Evolutionary conservation across 2,329 filamentous ascomycete species (phyloP), one percentile per base, ranked within the genome.

Genomic region (Penicillium sp.): DNA sequence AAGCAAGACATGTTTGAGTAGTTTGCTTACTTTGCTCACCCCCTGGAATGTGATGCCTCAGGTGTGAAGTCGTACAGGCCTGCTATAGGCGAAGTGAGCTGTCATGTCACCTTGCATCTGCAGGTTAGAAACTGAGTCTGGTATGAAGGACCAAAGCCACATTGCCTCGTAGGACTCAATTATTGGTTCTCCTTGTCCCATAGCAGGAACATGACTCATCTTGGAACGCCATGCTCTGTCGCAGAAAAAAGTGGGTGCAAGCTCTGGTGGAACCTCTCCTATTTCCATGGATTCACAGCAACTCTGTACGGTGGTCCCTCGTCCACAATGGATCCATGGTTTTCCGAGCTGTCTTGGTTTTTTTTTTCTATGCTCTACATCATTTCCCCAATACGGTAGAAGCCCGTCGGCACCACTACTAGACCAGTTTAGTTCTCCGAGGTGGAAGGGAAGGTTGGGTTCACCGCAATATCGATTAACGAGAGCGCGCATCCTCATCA

Each of bases 231-330:
- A 19, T 29, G 8, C 31, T 19, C 26, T 2, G n/a, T 24, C 33
- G 16, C 19, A 49, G 22, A 57, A 53, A 56, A 52, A 56, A 52
- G 54, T 61, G 57, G 57, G 54, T 58, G 48, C 55, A 55, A 65
- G 62, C 64, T 65, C 58, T 47, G 63, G 64, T 65, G 64, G 64
- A 62, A 48, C 60, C 58, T 53, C 55, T 50, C 57, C 60, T 63
- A 60, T 63, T 62, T 47, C 56, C 56, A 54, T 54, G 54, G 43
- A 58, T 51, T 44, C 43, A 26, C 29, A 49, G 39, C 43, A 58
- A 60, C 57, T 56, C 45, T 57, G 47, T 50, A 53, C 37, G 16
- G 54, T 56, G 54, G 49, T 48, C 54, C 54, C 46, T 50, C 19
- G 19, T 22, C 42, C 46, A 29, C 48, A 56, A 42, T 50, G 48